Evolutionary conservation across 2,329 filamentous ascomycete species (phyloP), one percentile per base, ranked within the genome.

Genomic region (Fusarium sp.): DNA sequence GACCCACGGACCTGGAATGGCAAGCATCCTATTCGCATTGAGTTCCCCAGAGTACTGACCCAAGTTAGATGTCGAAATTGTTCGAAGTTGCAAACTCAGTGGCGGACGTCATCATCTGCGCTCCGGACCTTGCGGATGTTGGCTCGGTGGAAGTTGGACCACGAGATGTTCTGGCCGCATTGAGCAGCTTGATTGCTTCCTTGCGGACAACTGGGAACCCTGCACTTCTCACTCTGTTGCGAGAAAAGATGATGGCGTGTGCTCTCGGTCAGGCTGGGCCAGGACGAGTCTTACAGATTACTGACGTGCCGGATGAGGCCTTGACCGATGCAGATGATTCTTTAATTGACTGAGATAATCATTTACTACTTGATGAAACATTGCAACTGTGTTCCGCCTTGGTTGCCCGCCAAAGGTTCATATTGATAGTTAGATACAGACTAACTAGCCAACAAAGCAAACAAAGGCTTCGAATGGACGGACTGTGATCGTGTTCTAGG

Each of bases 31-130:
- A 1, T 23, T 2, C 5, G 11, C 23, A 5, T 4, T 3, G 6
- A 10, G 9, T 8, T 12, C 10, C 20, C 8, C 10, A 26, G 12
- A 20, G 40, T 46, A 28, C 15, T 61, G 11, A 33, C 31, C 18
- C 6, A 1, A 16, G 28, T 4, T 4, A 65, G 62, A 57, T 65
- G 40, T 57, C 63, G 4, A 66, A 66, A 36, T 3, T 66, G 8
- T 66, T 66, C 28, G 63, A 66, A n/a, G 62, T 66, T 12, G 62
- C 63, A 23, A 67, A 49, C 49, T 66, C 63, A 0, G 55, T 66
- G 6, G 63, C 63, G 6, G 63, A 66, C 12, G 56, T 66, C 6
- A 54, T 66, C 15, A 65, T 66, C 45, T 66, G 63, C 8, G 63
- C 63, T 1, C 63, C 63, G 4, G 62, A 66, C 6, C 62, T 66